Evolutionary conservation across 1,284 basidiomycete species (phyloP).

Genomic region (Irpex lacteus): DNA sequence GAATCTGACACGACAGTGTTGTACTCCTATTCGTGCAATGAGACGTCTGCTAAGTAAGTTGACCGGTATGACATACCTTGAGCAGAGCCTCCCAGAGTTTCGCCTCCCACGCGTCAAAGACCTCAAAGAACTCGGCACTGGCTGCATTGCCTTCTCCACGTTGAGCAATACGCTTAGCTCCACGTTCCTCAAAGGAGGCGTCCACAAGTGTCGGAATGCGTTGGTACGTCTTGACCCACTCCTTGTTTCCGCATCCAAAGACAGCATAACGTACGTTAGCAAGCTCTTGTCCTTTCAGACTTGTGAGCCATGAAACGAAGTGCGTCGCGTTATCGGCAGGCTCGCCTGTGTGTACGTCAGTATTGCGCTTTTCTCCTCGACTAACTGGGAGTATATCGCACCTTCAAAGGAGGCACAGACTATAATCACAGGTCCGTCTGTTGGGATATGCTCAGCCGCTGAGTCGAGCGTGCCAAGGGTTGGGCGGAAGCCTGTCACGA

Average conservation of each 20-base stretch:
- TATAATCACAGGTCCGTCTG: slow-evolving; percentile 45
- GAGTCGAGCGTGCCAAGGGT: slow-evolving; percentile 43
- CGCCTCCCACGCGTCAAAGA: slow-evolving; percentile 46
- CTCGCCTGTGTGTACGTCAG: slow-evolving; percentile 15
- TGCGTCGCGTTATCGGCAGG: slow-evolving; percentile 47
- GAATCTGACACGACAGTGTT: slow-evolving; percentile 20
- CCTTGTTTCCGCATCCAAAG: slow-evolving; percentile 52
- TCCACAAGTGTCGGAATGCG: slow-evolving; percentile 47
- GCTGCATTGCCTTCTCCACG: slow-evolving; percentile 45
- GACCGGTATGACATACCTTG: slow-evolving; percentile 26
- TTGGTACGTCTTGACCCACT: slow-evolving; percentile 54
- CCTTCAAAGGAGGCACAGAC: slow-evolving; percentile 52
- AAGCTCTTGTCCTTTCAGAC: slow-evolving; percentile 28
- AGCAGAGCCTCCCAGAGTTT: slow-evolving; percentile 38
- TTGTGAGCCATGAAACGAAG: slow-evolving; percentile 41
- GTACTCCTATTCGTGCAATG: not conserved
- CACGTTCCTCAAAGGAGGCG: slow-evolving; percentile 33
- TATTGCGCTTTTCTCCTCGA: too few species aligned
- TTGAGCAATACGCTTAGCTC: slow-evolving; percentile 38
- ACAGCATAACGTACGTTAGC: slow-evolving; percentile 41
- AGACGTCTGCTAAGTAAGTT: not conserved
- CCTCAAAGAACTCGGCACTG: slow-evolving; percentile 41
- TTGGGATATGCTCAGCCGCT: slow-evolving; percentile 36
- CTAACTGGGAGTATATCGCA: too few species aligned
- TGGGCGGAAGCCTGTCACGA: slow-evolving; percentile 35